Evolutionary conservation across 306 rosid genomes (phyloP), one percentile per base, ranked within the genome.

Genomic region (Herpetospermum pedunculosum): DNA sequence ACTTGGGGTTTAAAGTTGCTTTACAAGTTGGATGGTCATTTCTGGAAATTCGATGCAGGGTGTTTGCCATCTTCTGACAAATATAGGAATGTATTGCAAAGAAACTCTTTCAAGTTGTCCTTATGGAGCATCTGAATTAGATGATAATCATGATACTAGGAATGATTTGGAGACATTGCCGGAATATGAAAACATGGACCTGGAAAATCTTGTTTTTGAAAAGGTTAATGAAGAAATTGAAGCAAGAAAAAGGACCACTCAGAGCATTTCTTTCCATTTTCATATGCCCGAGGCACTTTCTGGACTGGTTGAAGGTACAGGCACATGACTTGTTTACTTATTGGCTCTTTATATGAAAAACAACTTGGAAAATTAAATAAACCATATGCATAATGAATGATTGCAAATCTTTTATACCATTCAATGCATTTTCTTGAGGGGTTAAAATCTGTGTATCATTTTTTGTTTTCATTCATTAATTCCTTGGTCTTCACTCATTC

Each of bases 121-220:
- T 44, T 69, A 84, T 76, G 96, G 84, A 72, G 85, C 82, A 58
- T 84, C 89, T 12, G 83, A 84, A 59, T 81, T 90, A 73, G 92
- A 89, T 73, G 92, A 72, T 75, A 83, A 89, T 76, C 91, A 89
- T 73, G 92, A 72, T 75, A 83, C 90, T 76, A 86, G 90, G 74
- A 85, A 90, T 81, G 88, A 88, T 80, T 81, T 80, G 41, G 98
- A 90, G 87, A 83, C 90, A 40, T 77, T 77, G 68, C 82, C 92
- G 46, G 96, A 88, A 76, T 85, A 91, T 79, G 95, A 89, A 81
- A 94, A 88, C 80, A 94, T 90, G 97, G 98, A 94, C 81, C 78
- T 94, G 76, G 98, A 94, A 83, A 94, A 86, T 80, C 81, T 91
- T 76, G 94, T 89, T 64, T 91, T 84, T 70, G 91, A 87, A 25